Conservation (phyloP, 1,139 yeast species). For the Blastobotrys aristatus region DNA sequence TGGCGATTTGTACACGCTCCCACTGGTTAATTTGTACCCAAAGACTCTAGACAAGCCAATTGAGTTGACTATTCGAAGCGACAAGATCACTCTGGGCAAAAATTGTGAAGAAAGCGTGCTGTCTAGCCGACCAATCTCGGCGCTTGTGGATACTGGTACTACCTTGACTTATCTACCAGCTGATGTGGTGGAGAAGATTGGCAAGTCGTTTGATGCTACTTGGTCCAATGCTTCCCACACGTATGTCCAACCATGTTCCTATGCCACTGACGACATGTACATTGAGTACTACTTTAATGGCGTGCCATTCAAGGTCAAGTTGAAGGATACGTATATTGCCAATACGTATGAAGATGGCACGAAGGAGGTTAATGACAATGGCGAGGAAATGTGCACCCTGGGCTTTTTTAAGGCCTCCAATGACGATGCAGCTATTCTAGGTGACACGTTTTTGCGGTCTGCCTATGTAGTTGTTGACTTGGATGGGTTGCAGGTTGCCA, state of each 20-base stretch:
- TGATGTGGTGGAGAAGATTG: conserved; percentile 23
- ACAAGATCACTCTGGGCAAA: conserved; percentile 14
- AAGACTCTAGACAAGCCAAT: conserved; percentile 9
- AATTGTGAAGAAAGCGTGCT: conserved; percentile 6
- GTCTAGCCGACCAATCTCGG: conserved; percentile 23
- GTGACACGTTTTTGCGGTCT: conserved; percentile 68
- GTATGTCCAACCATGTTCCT: conserved; percentile 24
- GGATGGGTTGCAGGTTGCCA: conserved; percentile 55
- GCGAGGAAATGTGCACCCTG: conserved; percentile 18
- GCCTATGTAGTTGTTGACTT: conserved; percentile 77
- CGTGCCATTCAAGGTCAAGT: conserved; percentile 18
- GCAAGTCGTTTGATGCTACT: conserved; percentile 24
- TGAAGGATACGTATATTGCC: conserved; percentile 15
- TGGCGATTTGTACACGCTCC: conserved; percentile 41
- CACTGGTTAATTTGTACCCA: conserved; percentile 21
- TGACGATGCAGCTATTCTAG: conserved; percentile 39
- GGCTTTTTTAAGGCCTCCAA: conserved; percentile 20
- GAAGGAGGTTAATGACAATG: conserved; percentile 11
- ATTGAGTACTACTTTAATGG: conserved; percentile 18
- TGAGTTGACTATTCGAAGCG: conserved; percentile 18
- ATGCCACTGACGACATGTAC: conserved; percentile 17
- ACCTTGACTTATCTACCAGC: conserved; percentile 54
- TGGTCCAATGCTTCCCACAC: conserved; percentile 32
- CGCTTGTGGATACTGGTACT: conserved; percentile 61
- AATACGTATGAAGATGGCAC: conserved; percentile 14